Conservation (phyloP, 257 asterid species). For the Cruciata laevipes region DNA sequence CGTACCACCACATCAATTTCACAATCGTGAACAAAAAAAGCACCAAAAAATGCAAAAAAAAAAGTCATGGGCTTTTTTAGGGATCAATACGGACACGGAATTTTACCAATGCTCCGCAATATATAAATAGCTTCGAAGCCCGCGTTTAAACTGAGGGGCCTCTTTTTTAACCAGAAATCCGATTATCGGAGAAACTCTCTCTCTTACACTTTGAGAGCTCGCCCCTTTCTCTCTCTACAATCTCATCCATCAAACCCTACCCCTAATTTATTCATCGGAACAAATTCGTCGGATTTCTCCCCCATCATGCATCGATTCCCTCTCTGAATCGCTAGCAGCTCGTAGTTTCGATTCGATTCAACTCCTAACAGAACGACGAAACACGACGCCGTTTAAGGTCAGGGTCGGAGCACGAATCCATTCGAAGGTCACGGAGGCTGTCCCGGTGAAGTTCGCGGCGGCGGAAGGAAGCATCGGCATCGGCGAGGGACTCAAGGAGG, state of each 20-base stretch:
- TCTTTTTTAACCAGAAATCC: neutral
- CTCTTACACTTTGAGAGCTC: neutral
- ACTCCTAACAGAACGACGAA: neutral
- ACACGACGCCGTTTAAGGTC: neutral
- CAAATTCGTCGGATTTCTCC: neutral
- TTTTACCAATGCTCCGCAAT: neutral
- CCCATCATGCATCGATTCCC: neutral
- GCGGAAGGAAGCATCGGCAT: neutral
- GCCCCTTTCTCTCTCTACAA: neutral
- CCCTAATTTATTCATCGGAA: neutral
- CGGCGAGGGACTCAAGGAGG: constrained; percentile 1
- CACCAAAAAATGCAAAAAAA: too few relatives aligned
- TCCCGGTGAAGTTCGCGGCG: neutral
- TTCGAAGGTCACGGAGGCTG: neutral
- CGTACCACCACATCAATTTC: too few relatives aligned
- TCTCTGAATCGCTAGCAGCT: neutral
- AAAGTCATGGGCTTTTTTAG: neutral
- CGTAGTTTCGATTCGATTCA: neutral
- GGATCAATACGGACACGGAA: neutral
- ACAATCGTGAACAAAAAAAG: too few relatives aligned
- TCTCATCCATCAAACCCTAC: constrained; percentile 13
- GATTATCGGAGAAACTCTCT: neutral
- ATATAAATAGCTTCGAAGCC: neutral
- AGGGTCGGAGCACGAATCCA: constrained; percentile 1
- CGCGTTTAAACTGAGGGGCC: neutral